These are phyloP conservation scores for Apiotrichum veenhuisii DNA, from an alignment of 1,284 basidiomycete genomes.

Conservation along the genomic window DNA sequence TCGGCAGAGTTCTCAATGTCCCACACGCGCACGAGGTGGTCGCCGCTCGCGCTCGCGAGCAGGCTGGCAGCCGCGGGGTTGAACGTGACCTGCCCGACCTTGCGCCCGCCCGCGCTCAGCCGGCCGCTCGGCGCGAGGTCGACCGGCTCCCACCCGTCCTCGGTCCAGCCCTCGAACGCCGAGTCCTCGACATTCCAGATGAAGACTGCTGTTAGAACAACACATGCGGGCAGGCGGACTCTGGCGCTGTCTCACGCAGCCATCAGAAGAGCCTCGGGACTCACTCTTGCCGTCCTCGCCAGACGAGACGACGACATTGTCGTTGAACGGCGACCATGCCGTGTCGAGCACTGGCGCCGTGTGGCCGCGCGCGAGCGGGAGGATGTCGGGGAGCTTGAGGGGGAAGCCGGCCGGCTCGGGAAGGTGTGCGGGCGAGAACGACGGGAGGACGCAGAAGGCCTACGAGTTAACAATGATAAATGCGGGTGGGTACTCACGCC, in stretches of 20 bases:
- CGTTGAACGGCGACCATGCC: slow-evolving; percentile 93
- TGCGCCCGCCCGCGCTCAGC: slow-evolving; percentile 57
- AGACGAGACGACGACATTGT: slow-evolving; percentile 80
- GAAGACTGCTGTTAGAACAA: slow-evolving; percentile 53
- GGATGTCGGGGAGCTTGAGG: slow-evolving; percentile 82
- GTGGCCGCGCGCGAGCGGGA: slow-evolving; percentile 82
- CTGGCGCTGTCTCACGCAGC: no score
- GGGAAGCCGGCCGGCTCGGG: slow-evolving; percentile 57
- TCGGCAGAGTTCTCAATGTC: slow-evolving; percentile 71
- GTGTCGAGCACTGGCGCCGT: slow-evolving; percentile 71
- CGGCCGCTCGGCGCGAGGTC: slow-evolving; percentile 72
- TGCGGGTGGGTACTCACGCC: slow-evolving; percentile 53
- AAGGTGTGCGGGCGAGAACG: slow-evolving; percentile 66
- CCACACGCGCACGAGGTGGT: slow-evolving; percentile 87
- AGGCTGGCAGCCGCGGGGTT: slow-evolving; percentile 88
- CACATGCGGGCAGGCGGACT: no score
- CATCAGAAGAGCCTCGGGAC: slow-evolving; percentile 1
- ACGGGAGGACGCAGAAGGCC: slow-evolving; percentile 86
- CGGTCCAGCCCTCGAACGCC: slow-evolving; percentile 77
- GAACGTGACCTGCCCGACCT: slow-evolving; percentile 91
- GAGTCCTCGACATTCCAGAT: slow-evolving; percentile 76
- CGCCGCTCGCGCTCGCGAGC: slow-evolving; percentile 80
- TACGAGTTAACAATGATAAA: slow-evolving; percentile 4
- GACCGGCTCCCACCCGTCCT: slow-evolving; percentile 71
- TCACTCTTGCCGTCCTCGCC: slow-evolving; percentile 82